Percentiles rank a stretch among this genome's conserved stretches.
phyloP scores from a whole-genome alignment of 2,329 filamentous ascomycete species.

The Xylariales sp. region DNA sequence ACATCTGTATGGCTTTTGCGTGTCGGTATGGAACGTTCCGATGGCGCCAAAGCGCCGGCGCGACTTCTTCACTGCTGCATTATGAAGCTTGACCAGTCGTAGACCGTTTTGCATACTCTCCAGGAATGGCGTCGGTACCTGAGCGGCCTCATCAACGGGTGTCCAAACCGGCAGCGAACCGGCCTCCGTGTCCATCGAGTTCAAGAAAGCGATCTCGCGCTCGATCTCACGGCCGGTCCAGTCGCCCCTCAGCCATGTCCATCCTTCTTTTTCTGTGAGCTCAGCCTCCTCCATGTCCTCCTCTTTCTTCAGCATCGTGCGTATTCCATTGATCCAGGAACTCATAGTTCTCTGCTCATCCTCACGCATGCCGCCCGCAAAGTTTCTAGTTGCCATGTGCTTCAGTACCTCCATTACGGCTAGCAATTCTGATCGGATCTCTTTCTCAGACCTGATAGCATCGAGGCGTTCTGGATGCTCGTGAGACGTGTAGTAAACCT shows the following conservation, averaged over 20 bases:
- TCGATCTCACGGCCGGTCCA: conserved; percentile 73
- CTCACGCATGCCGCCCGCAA: conserved; percentile 73
- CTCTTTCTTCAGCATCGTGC: conserved; percentile 71
- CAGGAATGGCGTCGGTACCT: conserved; percentile 70
- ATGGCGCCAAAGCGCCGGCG: conserved; percentile 85
- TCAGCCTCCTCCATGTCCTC: conserved; percentile 73
- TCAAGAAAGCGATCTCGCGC: conserved; percentile 76
- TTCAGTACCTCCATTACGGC: conserved; percentile 87
- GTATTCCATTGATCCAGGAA: conserved; percentile 75
- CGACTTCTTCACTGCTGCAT: conserved; percentile 79
- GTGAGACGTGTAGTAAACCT: conserved; percentile 93
- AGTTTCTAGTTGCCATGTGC: conserved; percentile 83
- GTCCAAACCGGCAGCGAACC: conserved; percentile 65
- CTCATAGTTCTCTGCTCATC: conserved; percentile 74
- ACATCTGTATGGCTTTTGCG: conserved; percentile 86
- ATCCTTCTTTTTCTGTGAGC: conserved; percentile 62
- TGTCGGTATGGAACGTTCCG: conserved; percentile 84
- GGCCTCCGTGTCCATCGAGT: conserved; percentile 62
- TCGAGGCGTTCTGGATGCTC: conserved; percentile 81
- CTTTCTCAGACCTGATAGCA: conserved; percentile 79
- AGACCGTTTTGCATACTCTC: conserved; percentile 71
- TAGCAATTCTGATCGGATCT: conserved; percentile 78
- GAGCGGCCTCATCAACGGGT: conserved; percentile 43
- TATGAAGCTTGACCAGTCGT: conserved; percentile 81
- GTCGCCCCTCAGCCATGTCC: conserved; percentile 75